phyloP scores from a whole-genome alignment of 371 early-diverging fungal species.

The Haplosporangium sp. region DNA sequence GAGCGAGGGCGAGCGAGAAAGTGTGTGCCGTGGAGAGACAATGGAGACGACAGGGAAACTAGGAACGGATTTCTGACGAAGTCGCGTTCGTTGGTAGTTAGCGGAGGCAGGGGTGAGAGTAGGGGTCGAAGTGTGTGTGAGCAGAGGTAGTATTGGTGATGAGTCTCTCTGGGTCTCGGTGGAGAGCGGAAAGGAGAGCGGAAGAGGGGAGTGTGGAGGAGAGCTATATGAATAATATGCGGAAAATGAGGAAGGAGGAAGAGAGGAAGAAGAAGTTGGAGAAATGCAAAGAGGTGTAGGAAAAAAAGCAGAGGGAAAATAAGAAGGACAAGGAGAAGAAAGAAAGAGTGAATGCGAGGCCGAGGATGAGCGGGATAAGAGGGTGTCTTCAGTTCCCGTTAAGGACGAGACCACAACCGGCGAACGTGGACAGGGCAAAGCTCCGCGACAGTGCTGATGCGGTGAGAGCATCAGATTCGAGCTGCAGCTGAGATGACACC shows the following conservation, averaged over 20 bases:
- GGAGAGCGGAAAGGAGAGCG: constrained; percentile 2
- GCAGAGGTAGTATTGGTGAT: neutral
- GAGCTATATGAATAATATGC: neutral
- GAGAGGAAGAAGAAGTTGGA: neutral
- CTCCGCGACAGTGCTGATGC: neutral
- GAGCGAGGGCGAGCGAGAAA: constrained; percentile 13
- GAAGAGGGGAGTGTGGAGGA: constrained; percentile 1
- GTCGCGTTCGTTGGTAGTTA: neutral
- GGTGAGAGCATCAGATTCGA: neutral
- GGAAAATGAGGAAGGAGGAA: neutral
- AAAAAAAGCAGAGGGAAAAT: neutral
- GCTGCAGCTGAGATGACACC: too few species aligned
- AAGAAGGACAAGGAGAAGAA: constrained; percentile 8
- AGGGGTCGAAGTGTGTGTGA: neutral
- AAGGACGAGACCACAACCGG: neutral
- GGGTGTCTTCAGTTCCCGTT: neutral
- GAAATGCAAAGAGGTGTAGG: neutral
- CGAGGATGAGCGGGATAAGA: neutral
- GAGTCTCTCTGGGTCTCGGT: neutral
- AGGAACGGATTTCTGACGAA: constrained; percentile 4
- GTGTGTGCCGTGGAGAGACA: constrained; percentile 7
- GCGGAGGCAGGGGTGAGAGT: neutral
- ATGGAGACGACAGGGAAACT: neutral
- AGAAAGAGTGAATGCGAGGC: neutral
- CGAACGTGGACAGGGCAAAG: constrained; percentile 1